Conservation (phyloP, 108 stramenopile species). For the Pseudonitzschia pungens region DNA sequence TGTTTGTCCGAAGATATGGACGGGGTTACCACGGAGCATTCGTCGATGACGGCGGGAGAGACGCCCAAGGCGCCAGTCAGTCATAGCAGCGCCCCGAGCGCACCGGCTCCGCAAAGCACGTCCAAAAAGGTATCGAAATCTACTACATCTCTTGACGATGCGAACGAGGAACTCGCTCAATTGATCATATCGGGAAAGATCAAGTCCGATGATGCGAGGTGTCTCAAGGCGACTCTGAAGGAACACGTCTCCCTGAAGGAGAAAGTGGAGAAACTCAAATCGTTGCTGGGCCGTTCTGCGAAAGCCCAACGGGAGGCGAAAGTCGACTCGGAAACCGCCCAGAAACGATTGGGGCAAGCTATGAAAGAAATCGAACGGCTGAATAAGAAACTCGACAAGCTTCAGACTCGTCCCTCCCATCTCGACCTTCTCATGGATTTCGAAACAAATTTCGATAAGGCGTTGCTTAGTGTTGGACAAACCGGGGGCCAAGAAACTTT, state of each 20-base stretch:
- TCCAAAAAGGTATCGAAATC: background rate
- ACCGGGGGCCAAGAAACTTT: conserved; percentile 66
- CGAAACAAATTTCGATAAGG: conserved; percentile 88
- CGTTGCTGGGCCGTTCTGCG: conserved; percentile 78
- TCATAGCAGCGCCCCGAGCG: background rate
- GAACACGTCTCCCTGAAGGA: conserved; percentile 73
- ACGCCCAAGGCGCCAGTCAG: background rate
- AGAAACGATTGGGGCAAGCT: conserved; percentile 51
- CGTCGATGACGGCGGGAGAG: background rate
- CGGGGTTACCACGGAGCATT: background rate
- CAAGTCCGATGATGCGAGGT: conserved; percentile 34
- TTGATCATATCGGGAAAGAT: conserved; percentile 37
- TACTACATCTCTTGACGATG: conserved; percentile 25
- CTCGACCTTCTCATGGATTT: conserved; percentile 87
- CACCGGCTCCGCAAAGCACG: background rate
- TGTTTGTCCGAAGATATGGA: too few relatives aligned
- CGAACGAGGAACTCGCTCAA: conserved; percentile 42
- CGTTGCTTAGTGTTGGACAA: conserved; percentile 65
- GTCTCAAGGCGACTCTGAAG: conserved; percentile 57
- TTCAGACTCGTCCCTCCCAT: conserved; percentile 81
- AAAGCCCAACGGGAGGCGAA: conserved; percentile 88
- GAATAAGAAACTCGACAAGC: conserved; percentile 61
- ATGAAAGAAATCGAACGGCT: conserved; percentile 62
- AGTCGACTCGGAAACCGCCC: conserved; percentile 61
- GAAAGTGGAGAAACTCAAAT: conserved; percentile 83